Base-by-base conservation (phyloP, 148 eudicot species). In the Amaranthus cruentus region DNA sequence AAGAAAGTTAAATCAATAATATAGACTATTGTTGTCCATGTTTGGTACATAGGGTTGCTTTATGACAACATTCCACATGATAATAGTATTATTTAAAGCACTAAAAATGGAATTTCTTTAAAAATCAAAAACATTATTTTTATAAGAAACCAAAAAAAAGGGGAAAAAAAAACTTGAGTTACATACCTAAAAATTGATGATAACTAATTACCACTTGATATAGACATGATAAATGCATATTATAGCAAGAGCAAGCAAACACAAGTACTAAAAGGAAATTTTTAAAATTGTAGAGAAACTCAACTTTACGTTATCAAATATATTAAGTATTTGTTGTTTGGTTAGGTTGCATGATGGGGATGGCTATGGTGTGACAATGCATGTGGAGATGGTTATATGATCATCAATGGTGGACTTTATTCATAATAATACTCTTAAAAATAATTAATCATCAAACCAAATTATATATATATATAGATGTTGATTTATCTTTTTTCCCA, bases 261-360 rank as follows among this genome's bases (percentile, higher is more conserved):
- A 75, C 50, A 6, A 55, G 55, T 68, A 50, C 49, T 51, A 61
- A n/a, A 74, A 13, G 5, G 70, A 51, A 68, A 58, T 12, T 61
- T 76, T 76, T 73, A 73, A 67, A 60, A 67, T 61, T 66, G 66
- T 66, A 57, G 71, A 78, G 60, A 73, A 73, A 73, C 68, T 53
- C 52, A 67, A 66, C 76, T 72, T 78, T 58, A 66, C 76, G 80
- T 78, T 72, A 76, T 51, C 47, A 69, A 66, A 38, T 14, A 66
- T 72, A 65, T 9, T 73, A 51, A 59, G 7, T 66, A 55, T 72
- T 72, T 72, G 73, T 78, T 77, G 55, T 72, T 48, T 62, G 70
- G 85, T 74, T 69, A 74, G 78, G 69, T 79, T 77, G 78, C 58
- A 67, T 79, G 82, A 82, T 77, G 66, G 75, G 28, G 82, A 81